These are phyloP conservation scores for Sporothrix phasma DNA, from an alignment of 2,329 filamentous ascomycete species.

Conservation along the genomic window DNA sequence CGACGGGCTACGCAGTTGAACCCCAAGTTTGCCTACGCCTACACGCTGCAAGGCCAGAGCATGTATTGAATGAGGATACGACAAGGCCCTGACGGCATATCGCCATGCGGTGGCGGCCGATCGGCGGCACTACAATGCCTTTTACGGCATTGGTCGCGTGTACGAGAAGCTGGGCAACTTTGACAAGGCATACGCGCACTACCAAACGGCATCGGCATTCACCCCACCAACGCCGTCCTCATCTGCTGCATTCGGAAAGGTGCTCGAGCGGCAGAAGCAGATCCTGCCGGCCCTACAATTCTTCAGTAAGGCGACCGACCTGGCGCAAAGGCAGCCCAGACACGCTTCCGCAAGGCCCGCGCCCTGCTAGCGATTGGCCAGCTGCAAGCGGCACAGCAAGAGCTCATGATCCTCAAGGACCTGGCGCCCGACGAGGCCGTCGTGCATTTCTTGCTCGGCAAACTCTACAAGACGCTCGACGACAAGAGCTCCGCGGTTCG, in stretches of 20 bases:
- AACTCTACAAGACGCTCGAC: slow-evolving; percentile 63
- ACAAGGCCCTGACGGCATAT: slow-evolving; percentile 84
- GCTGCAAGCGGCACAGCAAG: slow-evolving; percentile 63
- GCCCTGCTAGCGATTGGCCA: slow-evolving; percentile 67
- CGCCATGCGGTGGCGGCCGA: slow-evolving; percentile 78
- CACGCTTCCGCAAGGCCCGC: slow-evolving; percentile 86
- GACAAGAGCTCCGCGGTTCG: slow-evolving; percentile 74
- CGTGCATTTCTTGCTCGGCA: slow-evolving; percentile 88
- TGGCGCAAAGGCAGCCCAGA: slow-evolving; percentile 71
- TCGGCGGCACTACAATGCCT: slow-evolving; percentile 91
- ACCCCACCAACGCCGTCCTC: slow-evolving; percentile 85
- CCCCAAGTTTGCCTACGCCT: slow-evolving; percentile 86
- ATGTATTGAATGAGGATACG: slow-evolving; percentile 95
- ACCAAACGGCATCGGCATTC: slow-evolving; percentile 80
- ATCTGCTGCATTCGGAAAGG: slow-evolving; percentile 86
- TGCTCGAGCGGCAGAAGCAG: slow-evolving; percentile 82
- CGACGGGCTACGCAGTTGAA: slow-evolving; percentile 86
- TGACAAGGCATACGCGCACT: slow-evolving; percentile 85
- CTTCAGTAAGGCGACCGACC: slow-evolving; percentile 70
- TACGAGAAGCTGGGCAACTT: slow-evolving; percentile 87
- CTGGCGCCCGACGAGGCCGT: slow-evolving; percentile 90
- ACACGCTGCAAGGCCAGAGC: slow-evolving; percentile 94
- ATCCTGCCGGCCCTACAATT: slow-evolving; percentile 66
- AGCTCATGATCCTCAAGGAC: slow-evolving; percentile 81
- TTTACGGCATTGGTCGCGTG: slow-evolving; percentile 77